A percentile compares a stretch with the other conserved stretches of the same genome.
Evolutionary conservation across 192 early-diverging fungal species (phyloP).

Genomic region (Diversispora epigaea): DNA sequence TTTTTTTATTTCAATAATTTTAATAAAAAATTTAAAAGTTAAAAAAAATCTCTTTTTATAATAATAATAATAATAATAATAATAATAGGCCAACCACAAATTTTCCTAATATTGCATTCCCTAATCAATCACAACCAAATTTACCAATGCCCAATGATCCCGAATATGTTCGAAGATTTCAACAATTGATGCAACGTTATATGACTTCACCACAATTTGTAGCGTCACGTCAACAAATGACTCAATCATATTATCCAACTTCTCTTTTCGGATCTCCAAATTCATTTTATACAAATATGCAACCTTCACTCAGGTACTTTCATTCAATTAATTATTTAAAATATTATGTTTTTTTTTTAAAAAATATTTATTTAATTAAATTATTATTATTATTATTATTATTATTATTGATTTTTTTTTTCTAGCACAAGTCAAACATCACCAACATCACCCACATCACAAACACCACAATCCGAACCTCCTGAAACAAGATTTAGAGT

Average conservation of each 20-base stretch:
- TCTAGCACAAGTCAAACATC: too few relatives aligned
- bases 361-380: not conserved
- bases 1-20: too few relatives aligned
- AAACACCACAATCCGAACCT: conserved; percentile 40
- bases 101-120: too few relatives aligned
- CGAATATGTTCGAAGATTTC: conserved; percentile 16
- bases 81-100: too few relatives aligned
- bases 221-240: conserved; percentile 15
- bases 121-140: not conserved
- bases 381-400: not conserved
- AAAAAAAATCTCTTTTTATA: too few relatives aligned
- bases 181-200: conserved; percentile 23
- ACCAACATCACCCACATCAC: not conserved
- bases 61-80: too few relatives aligned
- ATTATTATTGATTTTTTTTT: not conserved
- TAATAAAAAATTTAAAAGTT: too few relatives aligned
- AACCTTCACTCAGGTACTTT: not conserved
- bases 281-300: conserved; percentile 22
- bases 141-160: conserved; percentile 6
- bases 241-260: conserved; percentile 25
- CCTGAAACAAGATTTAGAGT: conserved; percentile 62
- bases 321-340: not conserved
- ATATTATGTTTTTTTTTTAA: not conserved
- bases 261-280: conserved; percentile 20
- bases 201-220: conserved; percentile 5